Percentiles rank a stretch among this genome's conserved stretches.
Evolutionary conservation across 2,329 filamentous ascomycete genomes (phyloP).

Genomic region (Zelopaecilomyces penicillatus): DNA sequence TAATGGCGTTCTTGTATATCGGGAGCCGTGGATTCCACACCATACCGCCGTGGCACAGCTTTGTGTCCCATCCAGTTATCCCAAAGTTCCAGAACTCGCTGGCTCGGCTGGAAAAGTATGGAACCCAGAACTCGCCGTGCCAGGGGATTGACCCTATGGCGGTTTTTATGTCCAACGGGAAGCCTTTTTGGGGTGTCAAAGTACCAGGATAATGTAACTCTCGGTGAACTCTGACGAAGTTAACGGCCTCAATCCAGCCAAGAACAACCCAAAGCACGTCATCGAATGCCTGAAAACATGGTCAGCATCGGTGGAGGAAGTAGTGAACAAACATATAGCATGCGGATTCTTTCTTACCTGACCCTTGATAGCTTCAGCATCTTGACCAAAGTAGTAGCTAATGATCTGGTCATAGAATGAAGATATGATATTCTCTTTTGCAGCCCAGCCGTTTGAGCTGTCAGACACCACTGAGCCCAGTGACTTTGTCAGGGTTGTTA

Average conservation of each 20-base stretch:
- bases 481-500: constrained; percentile 61
- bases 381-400: constrained; percentile 80
- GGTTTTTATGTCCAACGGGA: constrained; percentile 15
- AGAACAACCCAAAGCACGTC: constrained; percentile 95
- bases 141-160: constrained; percentile 44
- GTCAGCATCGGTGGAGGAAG: not conserved
- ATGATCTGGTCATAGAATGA: constrained; percentile 70
- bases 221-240: constrained; percentile 66
- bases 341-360: constrained; percentile 26
- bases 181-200: constrained; percentile 6
- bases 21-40: constrained; percentile 72
- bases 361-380: constrained; percentile 63
- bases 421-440: constrained; percentile 71
- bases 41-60: constrained; percentile 80
- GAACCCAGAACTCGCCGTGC: constrained; percentile 69
- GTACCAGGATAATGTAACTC: constrained; percentile 45
- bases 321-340: not conserved
- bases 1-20: constrained; percentile 95
- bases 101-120: constrained; percentile 73
- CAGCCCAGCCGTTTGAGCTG: constrained; percentile 31
- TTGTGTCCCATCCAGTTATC: constrained; percentile 69
- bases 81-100: constrained; percentile 81
- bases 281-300: constrained; percentile 62
- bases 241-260: constrained; percentile 76
- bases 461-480: constrained; percentile 31